Base-by-base conservation (phyloP, 257 asterid species). In the Penstemon davidsonii region DNA sequence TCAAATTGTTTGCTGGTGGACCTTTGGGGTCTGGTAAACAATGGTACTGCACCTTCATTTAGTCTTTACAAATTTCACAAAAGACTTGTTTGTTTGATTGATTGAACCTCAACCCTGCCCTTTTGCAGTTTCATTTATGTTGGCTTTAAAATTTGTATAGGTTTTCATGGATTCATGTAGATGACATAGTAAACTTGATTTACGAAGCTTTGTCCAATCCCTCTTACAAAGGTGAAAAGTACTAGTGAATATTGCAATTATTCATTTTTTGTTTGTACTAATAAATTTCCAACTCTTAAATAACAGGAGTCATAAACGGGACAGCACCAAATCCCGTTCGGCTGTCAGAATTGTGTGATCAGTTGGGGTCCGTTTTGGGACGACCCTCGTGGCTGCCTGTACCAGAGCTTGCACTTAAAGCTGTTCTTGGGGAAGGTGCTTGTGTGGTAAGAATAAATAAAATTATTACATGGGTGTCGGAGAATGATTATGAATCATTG, bases 311-410 rank as follows among this genome's bases (percentile, higher is more conserved):
- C 13, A 88, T 93, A 41, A 93, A 93, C 39, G 97, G 88, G 57
- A 90, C 98, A 0, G 88, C 97, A 1, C 98, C 98, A 56, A 90
- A 93, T 68, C 98, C 98, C 0, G 92, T 93, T 38, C 70, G 79
- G 69, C 70, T 93, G 63, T 87, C 86, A 7, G 98, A 93, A 80
- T 82, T 93, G 94, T 93, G 98, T 44, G 76, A 80, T 51, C 92
- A 83, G 8, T 74, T 93, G 80, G 98, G 98, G 42, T 81, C 94
- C 0, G 89, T 75, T 4, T 69, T 88, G 78, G 97, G 94, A 42
- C 87, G 98, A 49, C 98, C 98, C 3, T 93, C 98, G 0, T 93
- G 98, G 98, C 85, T 93, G 42, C 97, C 97, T 0, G 98, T 93
- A 55, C 98, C 98, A 6, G 96, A 87, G 33, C 13, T 93, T 49